A percentile compares a stretch with the other conserved stretches of the same genome.
Evolutionary conservation across 2,329 filamentous ascomycete species (phyloP).

Genomic region (Geosmithia flava): DNA sequence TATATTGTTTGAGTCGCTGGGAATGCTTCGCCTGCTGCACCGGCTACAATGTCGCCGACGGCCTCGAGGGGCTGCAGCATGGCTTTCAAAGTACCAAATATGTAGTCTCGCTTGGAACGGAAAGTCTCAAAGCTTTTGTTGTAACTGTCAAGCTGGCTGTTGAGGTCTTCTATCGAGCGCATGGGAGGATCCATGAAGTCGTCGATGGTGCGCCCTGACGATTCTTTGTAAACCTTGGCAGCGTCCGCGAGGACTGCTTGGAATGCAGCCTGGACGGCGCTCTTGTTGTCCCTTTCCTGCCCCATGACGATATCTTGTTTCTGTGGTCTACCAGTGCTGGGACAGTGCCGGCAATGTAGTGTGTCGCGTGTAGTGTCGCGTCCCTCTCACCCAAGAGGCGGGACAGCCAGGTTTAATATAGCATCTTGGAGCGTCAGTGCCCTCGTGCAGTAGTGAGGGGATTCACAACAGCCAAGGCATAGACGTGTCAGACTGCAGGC

Average conservation of each 20-base stretch:
- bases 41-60: constrained; percentile 23
- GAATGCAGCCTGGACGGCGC: constrained; percentile 7
- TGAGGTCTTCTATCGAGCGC: constrained; percentile 16
- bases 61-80: constrained; percentile 24
- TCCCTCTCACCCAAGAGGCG: neutral
- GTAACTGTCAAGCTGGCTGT: constrained; percentile 16
- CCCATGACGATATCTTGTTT: neutral
- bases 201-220: constrained; percentile 13
- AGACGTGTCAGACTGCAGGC: neutral
- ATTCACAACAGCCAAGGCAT: neutral
- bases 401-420: neutral
- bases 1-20: constrained; percentile 27
- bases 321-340: neutral
- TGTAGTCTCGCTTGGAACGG: constrained; percentile 17
- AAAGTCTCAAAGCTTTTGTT: constrained; percentile 24
- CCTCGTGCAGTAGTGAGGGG: neutral
- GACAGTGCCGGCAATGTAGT: neutral
- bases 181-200: constrained; percentile 20
- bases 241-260: constrained; percentile 19
- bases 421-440: neutral
- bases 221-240: constrained; percentile 16
- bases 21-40: constrained; percentile 23
- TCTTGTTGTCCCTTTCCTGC: neutral
- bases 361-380: neutral
- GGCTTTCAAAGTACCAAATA: constrained; percentile 19